Base-by-base conservation (phyloP, 2,329 filamentous ascomycete genomes). In the Biscogniauxia mediterranea region DNA sequence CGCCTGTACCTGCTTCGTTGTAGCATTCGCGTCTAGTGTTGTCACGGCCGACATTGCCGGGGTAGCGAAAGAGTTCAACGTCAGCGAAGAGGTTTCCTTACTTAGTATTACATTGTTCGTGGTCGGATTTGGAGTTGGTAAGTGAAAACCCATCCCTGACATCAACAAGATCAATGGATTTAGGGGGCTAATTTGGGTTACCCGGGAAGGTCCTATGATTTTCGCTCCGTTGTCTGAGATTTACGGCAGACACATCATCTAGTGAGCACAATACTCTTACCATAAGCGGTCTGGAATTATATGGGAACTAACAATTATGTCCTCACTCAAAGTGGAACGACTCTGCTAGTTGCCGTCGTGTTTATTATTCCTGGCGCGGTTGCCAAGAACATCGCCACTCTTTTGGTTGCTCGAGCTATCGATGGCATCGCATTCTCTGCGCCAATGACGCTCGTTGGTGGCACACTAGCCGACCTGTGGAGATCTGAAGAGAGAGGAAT, bases 391-490 rank as follows among this genome's bases (percentile, higher is more conserved):
- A 91, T 93, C 28, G 83, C 77, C 21, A 95, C 91, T 0, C 82
- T 96, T 7, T 80, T 96, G 5, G 87, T 92, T 25, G 92, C 88
- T 71, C 86, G 92, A 63, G 80, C 87, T 53, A 90, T 96, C 61
- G 91, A 92, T 64, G 92, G 92, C 53, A 91, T 95, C 59, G 90
- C 90, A 5, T 94, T 94, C 73, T 93, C 89, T 11, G 91, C 91
- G 0, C 91, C 92, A 1, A 94, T 96, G 89, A 94, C 91, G 0
- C 81, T 95, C 1, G 91, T 93, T 8, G 92, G 91, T 52, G 92
- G 92, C 8, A 94, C 90, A 0, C 77, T 96, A 5, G 89, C 91
- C 11, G 92, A 96, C 77, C 75, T 95, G n/a, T 96, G 91, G 91
- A 86, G 79, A 61, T 91, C 88, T 56, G 91, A 95, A 73, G 91